Base-by-base conservation (phyloP, 176 grass and related monocot genomes). In the Paspalum notatum region DNA sequence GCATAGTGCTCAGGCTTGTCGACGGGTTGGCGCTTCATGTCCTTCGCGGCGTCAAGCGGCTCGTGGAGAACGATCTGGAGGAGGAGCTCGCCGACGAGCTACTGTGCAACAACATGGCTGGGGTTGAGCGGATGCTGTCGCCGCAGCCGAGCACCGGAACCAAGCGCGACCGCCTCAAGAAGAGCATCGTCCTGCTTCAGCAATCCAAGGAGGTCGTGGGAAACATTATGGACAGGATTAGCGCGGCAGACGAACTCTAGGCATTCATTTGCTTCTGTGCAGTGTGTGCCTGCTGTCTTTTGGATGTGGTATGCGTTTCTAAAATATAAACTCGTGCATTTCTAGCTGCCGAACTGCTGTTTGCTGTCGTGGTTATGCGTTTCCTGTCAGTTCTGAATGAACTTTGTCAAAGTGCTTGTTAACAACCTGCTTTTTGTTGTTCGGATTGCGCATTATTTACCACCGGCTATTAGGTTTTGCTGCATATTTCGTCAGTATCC, bases 31-130 rank as follows among this genome's bases (percentile, higher is more conserved):
- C 79, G 0, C 65, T 94, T 54, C 88, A 94, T 21, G 8, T 88
- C 12, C 59, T 91, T 0, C 62, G 14, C 7, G 73, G 68, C 59
- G 24, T 88, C 32, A 85, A 86, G 27, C 11, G 63, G 41, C 60
- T 94, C 14, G 88, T 88, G 68, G 85, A 91, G 68, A 62, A 16
- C 0, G 88, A 90, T 6, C 60, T 94, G 0, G 91, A 94, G 62
- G 6, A 0, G 1, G 85, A 90, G 62, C 68, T 94, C 0, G 3
- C 64, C 1, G 2, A 86, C 0, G 44, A 84, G 48, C 61, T 90
- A 1, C 4, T 90, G 39, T 66, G 87, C 1, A 76, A 75, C 60
- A 75, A 67, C 54, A 24, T 84, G 80, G 54, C 55, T 0, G 84
- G 87, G 0, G 10, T 87, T 46, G 76, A 89, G 80, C 16, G 68